Evolutionary conservation across 345 rosid genomes (phyloP), one percentile per base, ranked within the genome.

Genomic region (Acer yangbiense): DNA sequence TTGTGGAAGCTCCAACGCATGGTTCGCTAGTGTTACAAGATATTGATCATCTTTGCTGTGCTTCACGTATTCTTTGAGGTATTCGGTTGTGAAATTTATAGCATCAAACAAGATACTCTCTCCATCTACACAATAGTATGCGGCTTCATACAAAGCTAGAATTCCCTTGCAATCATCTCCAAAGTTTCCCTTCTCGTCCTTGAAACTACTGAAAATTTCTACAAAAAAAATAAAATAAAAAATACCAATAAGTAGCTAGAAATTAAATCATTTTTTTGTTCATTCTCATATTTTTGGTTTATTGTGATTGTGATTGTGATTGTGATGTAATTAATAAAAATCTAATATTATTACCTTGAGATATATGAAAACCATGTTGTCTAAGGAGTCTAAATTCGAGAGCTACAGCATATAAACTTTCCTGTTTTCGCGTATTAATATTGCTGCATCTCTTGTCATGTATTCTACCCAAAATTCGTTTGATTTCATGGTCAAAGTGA

Each of bases 1-100:
- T 9, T 78, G 68, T 2, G 90, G 88, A 44, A 77, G 72, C 65
- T 82, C 88, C 65, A 83, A 44, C 0, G 82, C 83, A 77, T 81
- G 88, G 1, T 32, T 76, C 52, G 78, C 88, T 29, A 85, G 72
- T 41, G 21, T 57, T 8, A 64, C 27, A 39, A 81, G 21, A 54
- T 78, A 68, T 18, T 72, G 63, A 29, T 8, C 44, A 61, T 65
- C 62, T 35, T 57, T 29, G 8, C 10, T 55, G 0, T 68, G 12
- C 64, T 65, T 27, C 11, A 65, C 16, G 52, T 44, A 66, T 50
- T 41, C 61, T 50, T 54, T 21, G 0, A 82, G 69, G 74, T 68
- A 35, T 46, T 66, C 41, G 25, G 25, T 23, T 23, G 25, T 23
- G 25, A 23, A 23, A 23, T 23, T 23, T 23, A 23, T 23, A 23